Percentiles rank a stretch among this genome's conserved stretches.
These are phyloP conservation scores for Leavenworthia alabamica DNA, from an alignment of 345 rosid genomes.

Conservation along the genomic window DNA sequence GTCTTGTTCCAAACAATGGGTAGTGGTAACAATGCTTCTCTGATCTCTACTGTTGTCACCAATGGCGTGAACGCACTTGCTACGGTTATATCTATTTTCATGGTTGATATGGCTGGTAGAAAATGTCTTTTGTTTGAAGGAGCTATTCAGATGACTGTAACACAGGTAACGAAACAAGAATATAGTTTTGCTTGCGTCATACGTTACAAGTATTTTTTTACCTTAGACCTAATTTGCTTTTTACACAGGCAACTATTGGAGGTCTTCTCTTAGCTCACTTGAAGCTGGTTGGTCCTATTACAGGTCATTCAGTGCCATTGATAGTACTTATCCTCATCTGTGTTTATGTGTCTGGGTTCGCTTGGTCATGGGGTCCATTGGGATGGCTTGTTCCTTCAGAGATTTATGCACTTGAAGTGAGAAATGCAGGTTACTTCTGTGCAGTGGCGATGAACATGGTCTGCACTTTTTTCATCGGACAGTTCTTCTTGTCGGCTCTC, in stretches of 20 bases:
- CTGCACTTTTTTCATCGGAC: slow-evolving; percentile 52
- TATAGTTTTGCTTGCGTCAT: not conserved
- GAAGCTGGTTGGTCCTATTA: slow-evolving; percentile 17
- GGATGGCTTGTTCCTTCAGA: slow-evolving; percentile 72
- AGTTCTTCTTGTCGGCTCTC: slow-evolving; percentile 48
- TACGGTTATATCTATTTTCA: not conserved
- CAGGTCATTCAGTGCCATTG: slow-evolving; percentile 8
- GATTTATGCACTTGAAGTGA: slow-evolving; percentile 50
- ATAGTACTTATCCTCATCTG: slow-evolving; percentile 40
- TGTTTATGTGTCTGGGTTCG: slow-evolving; percentile 51
- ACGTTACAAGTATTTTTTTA: not conserved
- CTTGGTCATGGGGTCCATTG: slow-evolving; percentile 67
- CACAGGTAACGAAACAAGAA: slow-evolving; percentile 12
- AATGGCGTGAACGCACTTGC: slow-evolving; percentile 21
- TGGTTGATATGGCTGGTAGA: slow-evolving; percentile 20
- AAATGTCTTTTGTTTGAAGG: slow-evolving; percentile 11
- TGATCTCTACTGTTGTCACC: slow-evolving; percentile 26
- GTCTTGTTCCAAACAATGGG: slow-evolving; percentile 37
- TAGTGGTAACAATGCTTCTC: slow-evolving; percentile 18
- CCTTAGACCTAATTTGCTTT: not conserved
- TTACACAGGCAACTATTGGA: slow-evolving; percentile 14
- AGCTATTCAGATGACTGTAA: slow-evolving; percentile 14
- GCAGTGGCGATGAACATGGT: slow-evolving; percentile 50
- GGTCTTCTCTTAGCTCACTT: not conserved
- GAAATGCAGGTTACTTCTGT: slow-evolving; percentile 52